Percentiles rank a stretch among this genome's conserved stretches.
phyloP scores from a whole-genome alignment of 176 grass and related monocot genomes.

The Coix lacrymajobi region DNA sequence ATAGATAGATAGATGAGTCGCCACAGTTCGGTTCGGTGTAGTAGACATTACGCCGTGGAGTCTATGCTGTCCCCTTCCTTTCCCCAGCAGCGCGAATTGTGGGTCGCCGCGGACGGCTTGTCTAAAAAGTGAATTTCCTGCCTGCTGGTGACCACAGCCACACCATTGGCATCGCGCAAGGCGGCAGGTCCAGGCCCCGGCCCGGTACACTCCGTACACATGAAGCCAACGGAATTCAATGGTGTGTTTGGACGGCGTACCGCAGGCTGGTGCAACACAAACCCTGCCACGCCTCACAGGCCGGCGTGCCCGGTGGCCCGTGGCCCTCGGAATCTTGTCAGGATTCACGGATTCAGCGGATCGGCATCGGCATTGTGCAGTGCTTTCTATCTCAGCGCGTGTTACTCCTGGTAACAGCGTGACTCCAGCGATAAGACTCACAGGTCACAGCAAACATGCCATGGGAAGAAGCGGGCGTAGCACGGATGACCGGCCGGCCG shows the following conservation, averaged over 20 bases:
- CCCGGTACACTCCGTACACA: neutral
- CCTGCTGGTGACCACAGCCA: neutral
- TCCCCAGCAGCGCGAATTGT: neutral
- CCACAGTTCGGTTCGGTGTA: neutral
- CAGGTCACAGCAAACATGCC: no score
- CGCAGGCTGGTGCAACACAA: conserved; percentile 13
- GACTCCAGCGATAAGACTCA: no score
- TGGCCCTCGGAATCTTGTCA: neutral
- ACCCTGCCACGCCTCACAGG: conserved; percentile 24
- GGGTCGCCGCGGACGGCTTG: neutral
- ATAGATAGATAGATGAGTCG: neutral
- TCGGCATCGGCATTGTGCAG: no score
- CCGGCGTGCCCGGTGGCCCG: neutral
- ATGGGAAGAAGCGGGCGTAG: no score
- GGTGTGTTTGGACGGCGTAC: neutral
- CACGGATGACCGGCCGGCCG: neutral
- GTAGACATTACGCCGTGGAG: neutral
- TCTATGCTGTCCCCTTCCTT: neutral
- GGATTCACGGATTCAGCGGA: neutral
- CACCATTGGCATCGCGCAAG: neutral
- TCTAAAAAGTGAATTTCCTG: neutral
- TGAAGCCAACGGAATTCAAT: conserved; percentile 22
- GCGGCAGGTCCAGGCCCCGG: neutral
- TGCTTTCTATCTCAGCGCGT: neutral
- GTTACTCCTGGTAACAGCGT: neutral